Conservation (phyloP, 495 filamentous ascomycete species). For the Neohortaea acidophila region DNA sequence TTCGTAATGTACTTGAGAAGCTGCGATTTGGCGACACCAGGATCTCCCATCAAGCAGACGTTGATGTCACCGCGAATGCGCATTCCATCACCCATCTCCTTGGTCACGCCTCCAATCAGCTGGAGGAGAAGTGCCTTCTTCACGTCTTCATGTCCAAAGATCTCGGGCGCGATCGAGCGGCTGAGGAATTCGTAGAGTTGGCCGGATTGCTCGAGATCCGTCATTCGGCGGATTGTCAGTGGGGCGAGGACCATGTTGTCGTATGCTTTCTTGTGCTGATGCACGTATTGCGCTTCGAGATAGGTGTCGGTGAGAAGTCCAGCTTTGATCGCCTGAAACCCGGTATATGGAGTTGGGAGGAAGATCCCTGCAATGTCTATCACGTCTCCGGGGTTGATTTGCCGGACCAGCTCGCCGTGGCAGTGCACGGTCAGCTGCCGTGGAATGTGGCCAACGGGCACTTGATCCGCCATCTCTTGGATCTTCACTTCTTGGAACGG, state of each 20-base stretch:
- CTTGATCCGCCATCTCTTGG: constrained; percentile 95
- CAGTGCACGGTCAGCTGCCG: constrained; percentile 78
- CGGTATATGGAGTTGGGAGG: constrained; percentile 91
- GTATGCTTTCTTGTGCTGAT: constrained; percentile 96
- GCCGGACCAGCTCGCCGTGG: constrained; percentile 67
- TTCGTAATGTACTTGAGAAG: constrained; percentile 96
- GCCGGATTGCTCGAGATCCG: constrained; percentile 61
- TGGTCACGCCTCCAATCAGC: constrained; percentile 89
- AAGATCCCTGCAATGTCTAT: constrained; percentile 91
- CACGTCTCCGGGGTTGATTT: constrained; percentile 85
- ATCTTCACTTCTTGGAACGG: constrained; percentile 98
- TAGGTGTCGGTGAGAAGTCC: constrained; percentile 94
- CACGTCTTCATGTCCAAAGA: constrained; percentile 89
- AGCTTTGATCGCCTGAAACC: constrained; percentile 90
- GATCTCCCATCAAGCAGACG: constrained; percentile 96
- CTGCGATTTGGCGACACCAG: constrained; percentile 97
- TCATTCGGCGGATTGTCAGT: constrained; percentile 62
- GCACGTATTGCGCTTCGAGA: constrained; percentile 81
- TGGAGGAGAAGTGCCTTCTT: constrained; percentile 94
- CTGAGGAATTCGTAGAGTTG: constrained; percentile 90
- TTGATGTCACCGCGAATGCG: constrained; percentile 97
- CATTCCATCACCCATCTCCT: constrained; percentile 97
- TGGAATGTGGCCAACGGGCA: constrained; percentile 93
- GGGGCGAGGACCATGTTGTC: constrained; percentile 69
- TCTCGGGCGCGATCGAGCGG: constrained; percentile 92